phyloP scores from a whole-genome alignment of 1,284 basidiomycete species.

The Puccinia hordei region DNA sequence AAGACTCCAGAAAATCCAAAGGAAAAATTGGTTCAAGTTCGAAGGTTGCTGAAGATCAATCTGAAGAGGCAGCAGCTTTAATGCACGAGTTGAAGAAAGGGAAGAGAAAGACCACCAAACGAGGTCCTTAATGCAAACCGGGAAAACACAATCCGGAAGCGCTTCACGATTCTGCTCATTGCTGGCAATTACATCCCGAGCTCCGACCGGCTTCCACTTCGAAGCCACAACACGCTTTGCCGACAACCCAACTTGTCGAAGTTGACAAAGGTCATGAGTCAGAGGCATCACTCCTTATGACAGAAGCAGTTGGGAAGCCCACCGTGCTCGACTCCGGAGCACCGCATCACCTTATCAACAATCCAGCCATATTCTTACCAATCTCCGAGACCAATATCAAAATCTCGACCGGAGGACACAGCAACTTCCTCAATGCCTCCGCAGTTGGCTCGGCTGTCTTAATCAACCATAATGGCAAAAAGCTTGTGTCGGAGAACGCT shows the following conservation, averaged over 20 bases:
- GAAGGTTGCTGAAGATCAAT: too few species aligned
- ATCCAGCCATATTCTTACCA: not conserved
- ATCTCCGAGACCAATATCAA: not conserved
- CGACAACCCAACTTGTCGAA: not conserved
- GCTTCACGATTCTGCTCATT: not conserved
- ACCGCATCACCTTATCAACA: not conserved
- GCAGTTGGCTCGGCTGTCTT: not conserved
- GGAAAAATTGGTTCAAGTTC: too few species aligned
- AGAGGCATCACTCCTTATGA: not conserved
- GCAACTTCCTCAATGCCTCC: not conserved
- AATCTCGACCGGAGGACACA: not conserved
- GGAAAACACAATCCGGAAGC: not conserved
- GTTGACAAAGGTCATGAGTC: not conserved
- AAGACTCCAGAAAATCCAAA: not conserved
- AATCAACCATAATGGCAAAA: not conserved
- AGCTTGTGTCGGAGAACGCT: not conserved
- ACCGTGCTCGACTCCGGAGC: not conserved
- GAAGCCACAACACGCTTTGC: too few species aligned
- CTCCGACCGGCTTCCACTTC: not conserved
- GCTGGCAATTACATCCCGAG: conserved; percentile 15
- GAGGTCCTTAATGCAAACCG: not conserved
- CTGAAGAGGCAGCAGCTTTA: not conserved
- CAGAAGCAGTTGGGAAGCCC: not conserved
- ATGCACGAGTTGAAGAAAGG: not conserved
- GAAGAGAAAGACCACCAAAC: not conserved